A percentile compares a stretch with the other conserved stretches of the same genome.
Conservation (phyloP, 176 grass and related monocot species). For the Cenchrus americanus region DNA sequence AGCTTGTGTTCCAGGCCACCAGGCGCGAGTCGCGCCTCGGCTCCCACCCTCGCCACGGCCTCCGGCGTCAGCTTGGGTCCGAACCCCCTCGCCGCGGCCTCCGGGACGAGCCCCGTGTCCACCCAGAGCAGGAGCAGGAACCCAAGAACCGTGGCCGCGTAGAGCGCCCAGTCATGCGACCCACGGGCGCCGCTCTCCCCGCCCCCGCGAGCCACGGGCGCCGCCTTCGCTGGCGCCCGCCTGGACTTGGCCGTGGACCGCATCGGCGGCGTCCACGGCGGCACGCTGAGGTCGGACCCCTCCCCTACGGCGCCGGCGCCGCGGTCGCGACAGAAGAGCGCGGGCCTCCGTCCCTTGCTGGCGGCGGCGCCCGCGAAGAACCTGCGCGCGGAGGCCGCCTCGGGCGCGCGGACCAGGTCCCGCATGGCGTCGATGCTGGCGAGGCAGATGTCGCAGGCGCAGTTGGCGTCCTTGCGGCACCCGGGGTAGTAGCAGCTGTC, state of each 20-base stretch:
- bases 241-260: conserved; percentile 60
- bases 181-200: neutral
- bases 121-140: conserved; percentile 58
- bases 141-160: conserved; percentile 40
- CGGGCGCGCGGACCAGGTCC: conserved; percentile 62
- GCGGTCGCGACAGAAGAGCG: conserved; percentile 29
- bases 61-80: conserved; percentile 63
- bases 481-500: conserved; percentile 67
- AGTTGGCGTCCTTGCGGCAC: conserved; percentile 91
- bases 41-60: conserved; percentile 36
- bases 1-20: conserved; percentile 49
- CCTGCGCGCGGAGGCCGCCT: conserved; percentile 47
- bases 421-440: conserved; percentile 91
- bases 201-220: no score
- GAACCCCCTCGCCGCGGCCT: conserved; percentile 46
- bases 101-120: conserved; percentile 64
- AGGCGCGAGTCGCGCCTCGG: conserved; percentile 46
- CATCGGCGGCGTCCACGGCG: conserved; percentile 55
- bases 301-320: neutral
- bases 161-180: conserved; percentile 32
- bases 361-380: conserved; percentile 38
- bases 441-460: conserved; percentile 86
- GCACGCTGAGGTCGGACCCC: conserved; percentile 24
- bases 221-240: neutral
- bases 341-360: conserved; percentile 9